Percentiles rank a stretch among this genome's conserved stretches.
Evolutionary conservation across 768 basidiomycete species (phyloP).

Genomic region (Tulasnella sp.): DNA sequence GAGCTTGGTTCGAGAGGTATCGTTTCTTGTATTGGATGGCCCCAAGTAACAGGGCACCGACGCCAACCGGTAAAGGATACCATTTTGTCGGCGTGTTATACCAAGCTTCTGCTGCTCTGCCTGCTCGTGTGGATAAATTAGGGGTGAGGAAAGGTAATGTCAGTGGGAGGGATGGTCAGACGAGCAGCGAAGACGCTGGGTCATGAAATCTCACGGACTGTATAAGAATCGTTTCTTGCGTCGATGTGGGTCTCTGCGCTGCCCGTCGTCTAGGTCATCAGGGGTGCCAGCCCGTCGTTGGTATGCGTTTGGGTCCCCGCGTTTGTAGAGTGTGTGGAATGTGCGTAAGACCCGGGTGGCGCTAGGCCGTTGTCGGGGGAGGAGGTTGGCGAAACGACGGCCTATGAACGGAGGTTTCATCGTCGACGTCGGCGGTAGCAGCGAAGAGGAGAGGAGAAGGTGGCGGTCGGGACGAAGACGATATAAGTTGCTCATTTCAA

Average conservation of each 20-base stretch:
- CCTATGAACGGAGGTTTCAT: conserved; percentile 14
- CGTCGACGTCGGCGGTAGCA: not conserved
- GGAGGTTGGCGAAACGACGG: conserved; percentile 11
- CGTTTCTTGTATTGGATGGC: conserved; percentile 64
- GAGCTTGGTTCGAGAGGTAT: conserved; percentile 26
- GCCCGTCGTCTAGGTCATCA: not conserved
- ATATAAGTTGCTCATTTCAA: too few relatives aligned
- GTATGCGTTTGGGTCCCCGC: conserved; percentile 11
- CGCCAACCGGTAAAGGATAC: conserved; percentile 88
- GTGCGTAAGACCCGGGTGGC: conserved; percentile 9
- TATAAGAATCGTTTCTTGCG: conserved; percentile 5
- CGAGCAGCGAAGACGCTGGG: not conserved
- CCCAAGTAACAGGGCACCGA: conserved; percentile 80
- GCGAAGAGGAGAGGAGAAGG: not conserved
- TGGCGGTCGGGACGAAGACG: too few relatives aligned
- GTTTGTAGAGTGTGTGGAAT: conserved; percentile 11
- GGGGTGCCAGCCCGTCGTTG: not conserved
- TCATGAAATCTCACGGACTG: not conserved
- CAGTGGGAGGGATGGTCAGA: not conserved
- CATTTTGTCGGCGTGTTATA: conserved; percentile 81
- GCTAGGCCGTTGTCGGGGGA: conserved; percentile 8
- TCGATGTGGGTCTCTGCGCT: not conserved
- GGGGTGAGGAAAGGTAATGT: not conserved
- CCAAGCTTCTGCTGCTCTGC: conserved; percentile 58
- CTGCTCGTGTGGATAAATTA: conserved; percentile 14